Base-by-base conservation (phyloP, 129 eudicot genomes). In the Flaveria sonorensis region DNA sequence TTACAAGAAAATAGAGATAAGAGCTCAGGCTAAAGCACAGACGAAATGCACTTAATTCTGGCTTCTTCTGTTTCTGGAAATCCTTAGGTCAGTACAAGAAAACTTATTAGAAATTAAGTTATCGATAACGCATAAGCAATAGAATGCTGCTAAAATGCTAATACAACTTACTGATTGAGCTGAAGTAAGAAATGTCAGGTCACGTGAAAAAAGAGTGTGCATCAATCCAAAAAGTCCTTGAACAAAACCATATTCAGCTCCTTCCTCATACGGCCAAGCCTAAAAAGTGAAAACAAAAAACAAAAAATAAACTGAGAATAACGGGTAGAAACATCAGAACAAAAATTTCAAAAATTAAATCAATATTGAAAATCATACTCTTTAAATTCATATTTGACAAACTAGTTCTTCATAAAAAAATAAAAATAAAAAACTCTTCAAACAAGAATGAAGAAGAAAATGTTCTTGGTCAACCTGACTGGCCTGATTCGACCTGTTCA, bases 191-290 rank as follows among this genome's bases (percentile, higher is more conserved):
- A 72, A 78, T 42, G 84, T 82, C 11, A 88, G 60, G 80, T 91
- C 88, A 67, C 83, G 88, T 21, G 94, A 82, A 72, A 89, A 95
- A 53, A 95, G 88, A 82, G 83, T 63, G 83, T 80, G 87, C 96
- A 89, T 91, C 87, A 91, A 85, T 46, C 89, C 90, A 79, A 89
- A 95, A 30, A 95, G 96, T 20, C 92, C 90, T 88, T 91, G 99
- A 68, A 95, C 82, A 75, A 91, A 83, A 77, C 97, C 97, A 68
- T 87, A 82, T 56, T 89, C 93, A 39, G 87, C 92, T 76, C 91
- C 87, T 84, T 91, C 97, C 81, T 94, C 98, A 61, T 91, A 94
- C 15, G 98, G 93, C 98, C 98, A 94, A 73, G 87, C 96, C 98
- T 94, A 73, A 14, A 72, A 61, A 42, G 68, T 46, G 47, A 64